These are phyloP conservation scores for Castanospermum australe DNA, from an alignment of 306 rosid genomes.

Conservation along the genomic window DNA sequence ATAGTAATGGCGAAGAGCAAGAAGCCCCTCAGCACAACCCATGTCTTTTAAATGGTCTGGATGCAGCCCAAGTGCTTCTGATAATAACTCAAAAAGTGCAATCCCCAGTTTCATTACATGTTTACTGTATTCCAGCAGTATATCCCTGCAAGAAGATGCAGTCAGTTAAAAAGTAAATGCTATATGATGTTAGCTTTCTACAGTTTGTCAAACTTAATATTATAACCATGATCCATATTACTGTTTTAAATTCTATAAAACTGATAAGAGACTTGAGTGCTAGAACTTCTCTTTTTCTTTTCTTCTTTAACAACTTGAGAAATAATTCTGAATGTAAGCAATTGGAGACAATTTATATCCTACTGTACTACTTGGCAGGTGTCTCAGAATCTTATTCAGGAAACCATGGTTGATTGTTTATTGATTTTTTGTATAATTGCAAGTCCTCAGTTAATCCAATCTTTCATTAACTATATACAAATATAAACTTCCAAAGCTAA, in stretches of 20 bases:
- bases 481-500: background rate
- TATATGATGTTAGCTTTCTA: background rate
- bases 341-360: background rate
- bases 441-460: background rate
- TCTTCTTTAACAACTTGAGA: background rate
- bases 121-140: conserved; percentile 33
- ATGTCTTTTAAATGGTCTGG: conserved; percentile 26
- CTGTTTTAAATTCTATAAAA: background rate
- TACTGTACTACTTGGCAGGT: too few relatives aligned
- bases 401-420: background rate
- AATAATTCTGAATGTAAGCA: background rate
- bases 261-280: background rate
- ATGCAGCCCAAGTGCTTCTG: conserved; percentile 33
- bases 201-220: background rate
- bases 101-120: conserved; percentile 23
- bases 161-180: background rate
- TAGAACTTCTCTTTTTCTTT: background rate
- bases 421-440: background rate
- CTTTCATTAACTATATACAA: background rate
- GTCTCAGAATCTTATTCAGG: too few relatives aligned
- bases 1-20: conserved; percentile 26
- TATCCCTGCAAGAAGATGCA: conserved; percentile 27
- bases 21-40: conserved; percentile 22
- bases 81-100: conserved; percentile 23
- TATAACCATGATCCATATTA: background rate